Evolutionary conservation across 805 yeast genomes (phyloP), one percentile per base, ranked within the genome.

Genomic region (Zygoascus tannicola): DNA sequence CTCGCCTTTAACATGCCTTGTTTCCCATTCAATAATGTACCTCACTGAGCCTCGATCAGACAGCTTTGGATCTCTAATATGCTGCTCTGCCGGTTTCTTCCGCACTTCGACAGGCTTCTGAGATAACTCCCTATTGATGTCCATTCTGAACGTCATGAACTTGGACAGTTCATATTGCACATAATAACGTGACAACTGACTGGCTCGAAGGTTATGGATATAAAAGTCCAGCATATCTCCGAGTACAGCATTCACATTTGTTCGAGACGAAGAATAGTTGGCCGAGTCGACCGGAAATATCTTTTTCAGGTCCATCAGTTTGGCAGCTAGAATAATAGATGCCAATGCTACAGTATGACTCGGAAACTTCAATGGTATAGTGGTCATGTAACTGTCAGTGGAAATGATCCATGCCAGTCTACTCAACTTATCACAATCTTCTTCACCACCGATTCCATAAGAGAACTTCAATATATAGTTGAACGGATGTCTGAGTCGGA

Each of bases 291-390:
- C 51, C 21, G 63, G 58, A 40, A 61, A 63, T 4, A 58, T 53
- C 30, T 12, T 26, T 5, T 47, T 43, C 2, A 46, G 34, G 22
- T 60, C 56, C 38, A 69, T 60, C 35, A 80, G 52, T 53, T 75
- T 76, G 35, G 70, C 66, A 1, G 90, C 75, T 22, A 85, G 66
- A 35, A 75, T 75, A 36, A 86, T 61, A 22, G 76, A 71, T 2
- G 85, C 82, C 42, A 85, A 56, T 0, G 95, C 86, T 26, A 81
- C 75, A 22, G 80, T 71, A 58, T 85, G 90, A 3, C 85, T 79
- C 1, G 95, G 92, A 5, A 76, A 71, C 53, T 76, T 79, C 30
- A 87, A 62, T 7, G 78, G 70, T 15, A 81, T 68, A 32, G 83
- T 85, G 2, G 94, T 77, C 44, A 78, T 73, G 56, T 80, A 76